Base-by-base conservation (phyloP, 257 asterid species). In the Cinchona pubescens region DNA sequence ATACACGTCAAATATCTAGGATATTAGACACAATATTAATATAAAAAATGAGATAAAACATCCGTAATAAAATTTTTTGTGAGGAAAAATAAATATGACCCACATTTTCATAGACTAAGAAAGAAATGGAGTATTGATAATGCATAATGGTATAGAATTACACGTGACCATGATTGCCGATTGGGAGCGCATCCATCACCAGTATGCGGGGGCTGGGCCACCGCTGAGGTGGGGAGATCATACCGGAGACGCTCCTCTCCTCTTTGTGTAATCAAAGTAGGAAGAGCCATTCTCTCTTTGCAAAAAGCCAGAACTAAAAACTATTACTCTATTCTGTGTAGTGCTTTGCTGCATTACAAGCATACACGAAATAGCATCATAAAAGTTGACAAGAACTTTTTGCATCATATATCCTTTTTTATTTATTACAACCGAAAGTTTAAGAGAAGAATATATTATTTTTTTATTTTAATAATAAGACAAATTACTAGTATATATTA, bases 141-240 rank as follows among this genome's bases (percentile, higher is more conserved):
- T 71, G 65, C 51, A 72, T 49, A 79, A 62, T 71, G 65, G 45
- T 53, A 82, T 15, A 77, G 46, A 49, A 56, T 42, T 51, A 37
- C 79, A 73, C 75, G 85, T 82, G 85, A 82, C 67, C 69, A 75
- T 70, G 76, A 78, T 56, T 74, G 78, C 71, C 70, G 6, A 14
- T 18, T 4, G 67, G 83, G 82, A 79, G 42, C 4, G 85, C 85
- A 76, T 38, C 72, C 32, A 67, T 78, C 32, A 76, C 79, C 75
- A 67, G 79, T 40, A 66, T 5, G 66, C 21, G 38, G 71, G 46
- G 56, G 75, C 49, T 48, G 85, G 81, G 72, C 83, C 83, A 79
- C 79, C 23, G 23, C 30, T 38, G 56, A 48, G 42, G 27, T 72
- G 37, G 43, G 59, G 40, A 29, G 71, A 78, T 81, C 35, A 82